These are phyloP conservation scores for Daldinia concentrica DNA, from an alignment of 495 filamentous ascomycete species.

Conservation along the genomic window DNA sequence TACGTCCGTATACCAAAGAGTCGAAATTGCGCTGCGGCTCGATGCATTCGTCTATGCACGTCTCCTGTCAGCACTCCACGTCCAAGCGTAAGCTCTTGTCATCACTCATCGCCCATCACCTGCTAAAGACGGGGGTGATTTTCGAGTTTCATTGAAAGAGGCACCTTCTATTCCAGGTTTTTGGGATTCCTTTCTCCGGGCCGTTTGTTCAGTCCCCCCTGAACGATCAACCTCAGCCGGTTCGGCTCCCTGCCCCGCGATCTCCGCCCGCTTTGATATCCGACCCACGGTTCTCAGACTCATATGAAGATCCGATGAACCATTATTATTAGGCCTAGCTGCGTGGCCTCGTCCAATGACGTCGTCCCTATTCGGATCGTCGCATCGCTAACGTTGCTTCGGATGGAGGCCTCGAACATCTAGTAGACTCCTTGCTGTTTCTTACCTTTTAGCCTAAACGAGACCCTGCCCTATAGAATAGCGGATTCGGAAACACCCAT, in stretches of 20 bases:
- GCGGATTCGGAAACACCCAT: conserved; percentile 28
- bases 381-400: conserved; percentile 20
- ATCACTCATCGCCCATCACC: not conserved
- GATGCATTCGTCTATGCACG: conserved; percentile 38
- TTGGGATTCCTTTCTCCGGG: conserved; percentile 23
- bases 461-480: conserved; percentile 6
- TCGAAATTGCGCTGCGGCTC: conserved; percentile 34
- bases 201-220: conserved; percentile 20
- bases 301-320: conserved; percentile 24
- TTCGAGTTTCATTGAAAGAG: conserved; percentile 13
- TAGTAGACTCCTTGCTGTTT: conserved; percentile 15
- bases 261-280: conserved; percentile 36
- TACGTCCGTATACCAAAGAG: conserved; percentile 32
- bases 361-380: conserved; percentile 28
- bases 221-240: conserved; percentile 40
- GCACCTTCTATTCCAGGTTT: conserved; percentile 19
- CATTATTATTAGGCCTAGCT: conserved; percentile 14
- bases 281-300: conserved; percentile 36
- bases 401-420: conserved; percentile 27
- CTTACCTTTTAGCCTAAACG: conserved; percentile 34
- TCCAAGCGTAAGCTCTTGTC: not conserved
- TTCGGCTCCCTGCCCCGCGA: conserved; percentile 38
- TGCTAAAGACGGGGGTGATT: conserved; percentile 10
- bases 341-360: conserved; percentile 28
- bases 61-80: conserved; percentile 14